A percentile compares a stretch with the other conserved stretches of the same genome.
Conservation (phyloP, 2,329 filamentous ascomycete species). For the Periconia macrospinosa region DNA sequence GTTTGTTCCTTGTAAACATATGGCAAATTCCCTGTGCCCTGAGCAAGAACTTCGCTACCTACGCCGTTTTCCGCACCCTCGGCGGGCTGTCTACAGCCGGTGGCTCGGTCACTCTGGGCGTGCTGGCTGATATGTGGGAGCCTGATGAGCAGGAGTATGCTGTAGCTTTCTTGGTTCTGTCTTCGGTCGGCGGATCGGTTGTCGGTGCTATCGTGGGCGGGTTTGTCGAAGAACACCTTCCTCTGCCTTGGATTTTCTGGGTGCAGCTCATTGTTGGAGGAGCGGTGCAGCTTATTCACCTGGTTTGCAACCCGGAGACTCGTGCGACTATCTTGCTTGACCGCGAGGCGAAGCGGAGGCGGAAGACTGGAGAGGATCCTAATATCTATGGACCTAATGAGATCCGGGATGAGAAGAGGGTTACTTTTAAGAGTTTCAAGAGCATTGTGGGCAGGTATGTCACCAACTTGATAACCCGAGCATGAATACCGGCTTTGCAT, state of each 20-base stretch:
- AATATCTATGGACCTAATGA: constrained; percentile 76
- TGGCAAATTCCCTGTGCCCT: constrained; percentile 53
- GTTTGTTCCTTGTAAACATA: constrained; percentile 57
- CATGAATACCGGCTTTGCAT: background rate
- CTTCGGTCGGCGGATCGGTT: constrained; percentile 58
- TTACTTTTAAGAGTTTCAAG: constrained; percentile 48
- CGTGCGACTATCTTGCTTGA: constrained; percentile 75
- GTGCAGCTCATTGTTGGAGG: constrained; percentile 78
- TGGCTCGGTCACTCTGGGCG: constrained; percentile 65
- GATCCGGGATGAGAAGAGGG: constrained; percentile 38
- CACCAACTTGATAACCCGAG: no score
- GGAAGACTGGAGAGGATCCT: constrained; percentile 59
- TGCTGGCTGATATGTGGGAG: constrained; percentile 65
- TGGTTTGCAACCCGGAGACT: constrained; percentile 74
- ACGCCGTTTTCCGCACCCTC: constrained; percentile 49
- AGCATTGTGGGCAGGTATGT: constrained; percentile 50
- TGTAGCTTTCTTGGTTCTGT: constrained; percentile 62
- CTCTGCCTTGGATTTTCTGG: constrained; percentile 78
- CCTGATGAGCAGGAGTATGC: constrained; percentile 61
- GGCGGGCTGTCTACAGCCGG: constrained; percentile 65
- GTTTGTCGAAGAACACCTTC: constrained; percentile 51
- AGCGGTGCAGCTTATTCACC: constrained; percentile 67
- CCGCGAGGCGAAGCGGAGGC: constrained; percentile 71
- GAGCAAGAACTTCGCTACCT: constrained; percentile 46
- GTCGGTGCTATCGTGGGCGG: constrained; percentile 60